Base-by-base conservation (phyloP, 2,329 filamentous ascomycete species). In the Onygenales sp. region DNA sequence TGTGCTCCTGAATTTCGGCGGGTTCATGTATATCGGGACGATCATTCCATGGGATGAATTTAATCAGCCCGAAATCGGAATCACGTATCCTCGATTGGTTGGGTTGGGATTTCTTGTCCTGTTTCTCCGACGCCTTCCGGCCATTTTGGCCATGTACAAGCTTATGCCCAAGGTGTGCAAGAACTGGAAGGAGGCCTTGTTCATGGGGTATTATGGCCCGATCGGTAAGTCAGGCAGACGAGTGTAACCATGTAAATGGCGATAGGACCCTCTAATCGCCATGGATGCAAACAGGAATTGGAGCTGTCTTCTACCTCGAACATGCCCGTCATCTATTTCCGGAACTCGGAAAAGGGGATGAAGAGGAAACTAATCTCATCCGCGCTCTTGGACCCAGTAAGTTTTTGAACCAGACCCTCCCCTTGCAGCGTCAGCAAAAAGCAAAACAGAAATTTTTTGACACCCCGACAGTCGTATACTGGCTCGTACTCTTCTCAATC, bases 21-120 rank as follows among this genome's bases (percentile, higher is more conserved):
- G 77, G 17, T 83, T 83, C 64, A 78, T 82, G 69, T 83, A 80
- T 55, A 71, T 83, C 43, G 81, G 80, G 1, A 72, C 73, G 5
- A 71, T 77, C 46, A 71, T 83, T 51, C 81, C 80, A 0, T 83
- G 79, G 80, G 54, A 61, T 2, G 67, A 80, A 43, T 81, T 83
- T 62, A 69, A 80, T 50, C 69, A 76, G 46, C 78, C 79, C 0
- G 68, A 70, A 0, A 80, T 78, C 0, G 80, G 80, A 0, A 72
- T 83, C 33, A 82, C 77, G 0, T 61, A 73, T 42, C 65, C 69
- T 2, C 72, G 78, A 2, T 70, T 83, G 0, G 57, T 83, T 17
- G 73, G 66, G 2, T 69, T 83, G 0, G 78, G 78, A 1, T 59
- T 81, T 45, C 62, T 83, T 13, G 71, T 82, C 1, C 64, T 82